Conservation (phyloP, 2,329 filamentous ascomycete genomes). For the Chlorencoelia australis region DNA sequence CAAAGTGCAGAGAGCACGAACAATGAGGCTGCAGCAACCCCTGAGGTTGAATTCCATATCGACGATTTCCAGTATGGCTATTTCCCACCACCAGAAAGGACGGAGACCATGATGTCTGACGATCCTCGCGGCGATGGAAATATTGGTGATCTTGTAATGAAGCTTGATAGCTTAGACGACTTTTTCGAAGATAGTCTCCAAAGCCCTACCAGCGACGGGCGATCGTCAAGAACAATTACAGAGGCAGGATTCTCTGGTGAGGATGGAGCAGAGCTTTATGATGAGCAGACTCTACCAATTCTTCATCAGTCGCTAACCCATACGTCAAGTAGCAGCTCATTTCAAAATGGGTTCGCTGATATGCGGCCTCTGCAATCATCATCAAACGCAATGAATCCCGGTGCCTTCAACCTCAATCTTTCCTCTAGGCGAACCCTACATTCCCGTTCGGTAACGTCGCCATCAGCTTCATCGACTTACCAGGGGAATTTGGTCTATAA, state of each 20-base stretch:
- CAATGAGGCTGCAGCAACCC: constrained; percentile 56
- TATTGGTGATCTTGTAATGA: constrained; percentile 73
- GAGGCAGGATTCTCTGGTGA: constrained; percentile 56
- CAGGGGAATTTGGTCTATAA: constrained; percentile 50
- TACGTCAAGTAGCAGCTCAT: constrained; percentile 62
- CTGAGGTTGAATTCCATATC: constrained; percentile 81
- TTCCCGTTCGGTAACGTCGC: constrained; percentile 75
- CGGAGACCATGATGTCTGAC: constrained; percentile 89
- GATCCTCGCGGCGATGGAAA: constrained; percentile 54
- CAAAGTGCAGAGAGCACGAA: constrained; percentile 52
- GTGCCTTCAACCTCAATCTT: constrained; percentile 40
- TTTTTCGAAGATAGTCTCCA: constrained; percentile 62
- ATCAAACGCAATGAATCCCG: constrained; percentile 54
- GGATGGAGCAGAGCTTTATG: constrained; percentile 71
- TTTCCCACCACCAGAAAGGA: constrained; percentile 54
- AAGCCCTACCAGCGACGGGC: constrained; percentile 48
- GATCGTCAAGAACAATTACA: constrained; percentile 52
- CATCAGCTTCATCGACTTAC: constrained; percentile 48
- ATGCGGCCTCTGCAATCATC: constrained; percentile 50
- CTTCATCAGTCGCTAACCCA: constrained; percentile 67
- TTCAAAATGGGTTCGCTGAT: constrained; percentile 84
- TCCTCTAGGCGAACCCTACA: constrained; percentile 60
- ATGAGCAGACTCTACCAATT: constrained; percentile 86
- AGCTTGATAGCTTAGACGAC: constrained; percentile 69
- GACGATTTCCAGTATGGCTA: constrained; percentile 65